Conservation (phyloP, 2,329 filamentous ascomycete genomes). For the Calonectria multiphialidica region DNA sequence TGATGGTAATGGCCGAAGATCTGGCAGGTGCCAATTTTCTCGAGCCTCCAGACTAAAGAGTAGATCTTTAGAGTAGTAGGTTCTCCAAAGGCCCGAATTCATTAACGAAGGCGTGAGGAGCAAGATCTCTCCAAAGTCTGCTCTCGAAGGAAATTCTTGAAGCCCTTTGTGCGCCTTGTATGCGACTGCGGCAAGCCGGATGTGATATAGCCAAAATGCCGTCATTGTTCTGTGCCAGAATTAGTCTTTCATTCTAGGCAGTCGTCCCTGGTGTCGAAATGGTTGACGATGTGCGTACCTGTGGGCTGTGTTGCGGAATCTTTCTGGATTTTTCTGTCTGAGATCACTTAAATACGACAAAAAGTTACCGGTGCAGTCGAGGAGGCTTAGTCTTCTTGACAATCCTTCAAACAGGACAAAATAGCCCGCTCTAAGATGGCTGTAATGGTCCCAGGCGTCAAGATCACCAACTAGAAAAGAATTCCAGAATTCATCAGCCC, state of each 20-base stretch:
- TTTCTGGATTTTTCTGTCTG: slow-evolving; percentile 39
- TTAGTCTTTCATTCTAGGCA: background rate
- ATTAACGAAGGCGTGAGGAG: slow-evolving; percentile 43
- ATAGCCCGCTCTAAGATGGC: slow-evolving; percentile 49
- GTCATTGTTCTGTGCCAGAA: slow-evolving; percentile 45
- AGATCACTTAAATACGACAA: slow-evolving; percentile 44
- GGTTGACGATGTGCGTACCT: slow-evolving; percentile 30
- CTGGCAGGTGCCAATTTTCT: slow-evolving; percentile 45
- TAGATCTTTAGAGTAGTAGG: slow-evolving; percentile 47
- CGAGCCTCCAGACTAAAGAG: slow-evolving; percentile 47
- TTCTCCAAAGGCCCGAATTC: slow-evolving; percentile 46
- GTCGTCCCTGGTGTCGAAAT: background rate
- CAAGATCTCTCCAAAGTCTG: slow-evolving; percentile 41
- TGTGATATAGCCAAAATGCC: slow-evolving; percentile 50
- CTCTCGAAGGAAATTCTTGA: slow-evolving; percentile 23
- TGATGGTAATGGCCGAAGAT: slow-evolving; percentile 45
- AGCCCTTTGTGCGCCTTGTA: slow-evolving; percentile 32
- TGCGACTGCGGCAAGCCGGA: slow-evolving; percentile 45
- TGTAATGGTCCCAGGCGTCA: slow-evolving; percentile 48
- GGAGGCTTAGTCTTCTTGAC: slow-evolving; percentile 33
- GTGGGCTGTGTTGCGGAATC: slow-evolving; percentile 51
- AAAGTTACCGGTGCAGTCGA: slow-evolving; percentile 47
- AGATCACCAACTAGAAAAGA: slow-evolving; percentile 44
- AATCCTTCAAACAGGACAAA: slow-evolving; percentile 47
- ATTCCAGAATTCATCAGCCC: slow-evolving; percentile 40